Evolutionary conservation across 192 early-diverging fungal genomes (phyloP), one percentile per base, ranked within the genome.

Genomic region (Podochytrium sp.): DNA sequence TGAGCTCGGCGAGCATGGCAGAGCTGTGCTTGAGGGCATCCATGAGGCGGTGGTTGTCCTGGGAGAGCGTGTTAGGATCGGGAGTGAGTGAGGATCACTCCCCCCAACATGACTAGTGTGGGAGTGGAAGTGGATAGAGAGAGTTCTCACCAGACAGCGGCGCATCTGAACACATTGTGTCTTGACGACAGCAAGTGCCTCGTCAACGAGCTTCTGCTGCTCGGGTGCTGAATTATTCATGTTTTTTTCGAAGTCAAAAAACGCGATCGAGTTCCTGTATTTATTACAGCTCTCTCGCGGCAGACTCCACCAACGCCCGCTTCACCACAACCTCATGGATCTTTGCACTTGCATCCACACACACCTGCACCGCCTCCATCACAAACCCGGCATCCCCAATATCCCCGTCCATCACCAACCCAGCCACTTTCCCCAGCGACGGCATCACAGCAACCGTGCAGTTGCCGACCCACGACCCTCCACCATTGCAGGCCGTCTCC

Each of bases 1-100:
- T 89, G 56, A 99, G 91, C 82, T 99, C 98, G 25, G 91, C 89
- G 12, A 98, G 89, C 96, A 99, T 97, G 14, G 95, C 95, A 2
- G 97, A 98, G 79, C 94, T 94, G 82, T 98, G 94, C 78, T 98
- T 98, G n/a, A 99, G 83, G 1, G 94, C 96, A 77, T 99, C 98
- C 91, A 96, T 94, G 37, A 98, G 85, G 69, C 95, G 91, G 85
- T 91, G 88, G 78, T 91, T 91, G 74, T 94, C 93, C 91, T 94
- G 74, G 30, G 5, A 30, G 25, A 53, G 27, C 10, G 60, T 39
- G 65, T 47, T n/a, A 0, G 2, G 43, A 35, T 7, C 25, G 61
- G 61, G n/a, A 25, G 23, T 16, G 56, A 12, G 61, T 38, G 27
- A 40, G 34, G n/a, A 1, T 38, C 20, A 37, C 16, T 29, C 16